Evolutionary conservation across 208 protist genomes (phyloP), one percentile per base, ranked within the genome.

Genomic region (Strigomonas galati): DNA sequence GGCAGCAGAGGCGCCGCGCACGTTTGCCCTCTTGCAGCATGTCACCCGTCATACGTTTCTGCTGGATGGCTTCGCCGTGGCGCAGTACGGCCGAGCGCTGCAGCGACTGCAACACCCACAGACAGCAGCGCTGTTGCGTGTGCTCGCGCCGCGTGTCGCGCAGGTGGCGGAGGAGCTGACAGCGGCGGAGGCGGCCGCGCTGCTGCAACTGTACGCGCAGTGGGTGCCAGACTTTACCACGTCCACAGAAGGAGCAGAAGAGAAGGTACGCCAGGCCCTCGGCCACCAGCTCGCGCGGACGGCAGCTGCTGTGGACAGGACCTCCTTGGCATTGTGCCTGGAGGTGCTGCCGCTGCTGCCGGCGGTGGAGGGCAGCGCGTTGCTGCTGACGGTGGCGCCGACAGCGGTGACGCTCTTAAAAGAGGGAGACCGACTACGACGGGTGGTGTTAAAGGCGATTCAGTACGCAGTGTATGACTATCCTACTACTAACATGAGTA

Each of bases 21-120:
- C 85, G n/a, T 88, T 85, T 62, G 75, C 79, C 6, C 65, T 93
- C 17, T 74, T 95, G 44, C 89, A 93, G 58, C 85, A 92, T 37
- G 56, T 87, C 58, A 91, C 85, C 0, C 71, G 79, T 14, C 84
- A 95, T 67, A 74, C 78, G 15, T 93, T 83, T 54, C 55, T 92
- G 57, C 71, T 95, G 6, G 87, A 93, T 56, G 84, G 76, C 1
- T 71, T 74, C 40, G 63, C 55, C 40, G 61, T 93, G 28, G 80
- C 71, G 23, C 69, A 77, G 24, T 73, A 93, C 24, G 62, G 65
- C 23, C 30, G 27, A n/a, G 65, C 63, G 3, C 65, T 95, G 27
- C n/a, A 58, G 2, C 70, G 73, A 1, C 61, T 93, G 67, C 59
- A 69, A 56, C 79, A 83, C 69, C 74, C 84, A 21, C 84, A 91